These are phyloP conservation scores for Solanum hybrid DNA, from an alignment of 305 asterid genomes.

Conservation along the genomic window DNA sequence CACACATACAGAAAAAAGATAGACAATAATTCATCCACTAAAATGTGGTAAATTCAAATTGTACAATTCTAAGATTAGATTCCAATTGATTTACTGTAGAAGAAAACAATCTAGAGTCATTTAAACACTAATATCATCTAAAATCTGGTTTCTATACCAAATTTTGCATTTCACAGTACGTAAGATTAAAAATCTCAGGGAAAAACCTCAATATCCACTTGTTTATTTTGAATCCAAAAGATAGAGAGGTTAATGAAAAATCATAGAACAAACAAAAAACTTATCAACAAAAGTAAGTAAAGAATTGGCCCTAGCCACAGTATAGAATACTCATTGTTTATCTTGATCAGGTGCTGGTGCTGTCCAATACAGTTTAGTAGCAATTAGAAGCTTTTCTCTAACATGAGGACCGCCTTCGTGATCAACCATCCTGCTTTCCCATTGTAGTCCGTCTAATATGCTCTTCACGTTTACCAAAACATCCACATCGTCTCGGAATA, in stretches of 20 bases:
- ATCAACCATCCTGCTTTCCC: slow-evolving; percentile 82
- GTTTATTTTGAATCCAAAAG: slow-evolving; percentile 1
- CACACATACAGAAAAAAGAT: background rate
- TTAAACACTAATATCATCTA: background rate
- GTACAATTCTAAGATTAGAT: background rate
- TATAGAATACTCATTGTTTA: slow-evolving; percentile 1
- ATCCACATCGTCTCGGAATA: slow-evolving; percentile 84
- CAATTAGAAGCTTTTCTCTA: slow-evolving; percentile 73
- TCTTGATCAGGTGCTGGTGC: slow-evolving; percentile 43
- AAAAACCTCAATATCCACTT: background rate
- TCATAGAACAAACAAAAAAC: background rate
- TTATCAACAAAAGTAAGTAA: slow-evolving; percentile 4
- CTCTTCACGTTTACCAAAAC: slow-evolving; percentile 48
- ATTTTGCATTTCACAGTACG: background rate
- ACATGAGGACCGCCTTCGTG: slow-evolving; percentile 90
- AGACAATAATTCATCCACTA: background rate
- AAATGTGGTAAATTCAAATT: background rate
- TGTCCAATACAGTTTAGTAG: slow-evolving; percentile 85
- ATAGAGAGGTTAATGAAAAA: background rate
- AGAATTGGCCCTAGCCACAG: background rate
- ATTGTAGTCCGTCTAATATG: slow-evolving; percentile 60
- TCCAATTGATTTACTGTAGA: background rate
- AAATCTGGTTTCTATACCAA: background rate
- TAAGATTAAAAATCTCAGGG: background rate
- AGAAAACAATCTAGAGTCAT: background rate